Base-by-base conservation (phyloP, 2,329 filamentous ascomycete genomes). In the Ophiognomonia clavigignenti-juglandacearum region DNA sequence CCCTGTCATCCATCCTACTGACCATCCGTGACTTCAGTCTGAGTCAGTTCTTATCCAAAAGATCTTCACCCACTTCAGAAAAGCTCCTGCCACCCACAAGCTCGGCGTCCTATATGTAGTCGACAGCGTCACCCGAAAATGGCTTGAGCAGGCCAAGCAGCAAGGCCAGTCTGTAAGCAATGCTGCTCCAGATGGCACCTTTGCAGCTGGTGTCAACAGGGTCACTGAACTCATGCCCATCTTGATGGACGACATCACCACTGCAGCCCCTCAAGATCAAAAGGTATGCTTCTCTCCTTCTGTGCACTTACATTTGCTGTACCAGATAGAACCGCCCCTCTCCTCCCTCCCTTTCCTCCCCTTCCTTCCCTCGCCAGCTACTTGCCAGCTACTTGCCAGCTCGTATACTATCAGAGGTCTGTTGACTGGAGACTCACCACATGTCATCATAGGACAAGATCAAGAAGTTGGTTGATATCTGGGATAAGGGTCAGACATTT, bases 91-190 rank as follows among this genome's bases (percentile, higher is more conserved):
- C 65, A 95, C 90, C 66, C 92, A 98, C 80, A 98, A 98, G 73
- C 80, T 98, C 69, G 93, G 93, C 72, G 91, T 96, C 64, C 85
- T 98, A 73, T 98, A 98, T 84, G 91, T 97, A 73, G 88, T 98
- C 91, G 93, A 98, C 79, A 96, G 92, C 76, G 91, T 98, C 80
- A 92, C 91, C 68, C 89, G 93, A 71, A 92, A 95, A 75, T 98
- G 93, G 92, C 83, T 96, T 75, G 92, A 97, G 68, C 87, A 90
- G 71, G 92, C 93, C 62, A 93, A 91, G 71, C 80, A 84, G 62
- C 80, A 86, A 57, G 88, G 87, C 61, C 91, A 97, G 65, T 71
- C 85, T 63, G 81, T 90, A 68, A 87, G 86, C 71, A 83, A 80
- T 67, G 78, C 82, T 68, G 89, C 91, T 56, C 82, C 85, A 56